Base-by-base conservation (phyloP, 2,329 filamentous ascomycete genomes). In the Colletotrichum melonis region DNA sequence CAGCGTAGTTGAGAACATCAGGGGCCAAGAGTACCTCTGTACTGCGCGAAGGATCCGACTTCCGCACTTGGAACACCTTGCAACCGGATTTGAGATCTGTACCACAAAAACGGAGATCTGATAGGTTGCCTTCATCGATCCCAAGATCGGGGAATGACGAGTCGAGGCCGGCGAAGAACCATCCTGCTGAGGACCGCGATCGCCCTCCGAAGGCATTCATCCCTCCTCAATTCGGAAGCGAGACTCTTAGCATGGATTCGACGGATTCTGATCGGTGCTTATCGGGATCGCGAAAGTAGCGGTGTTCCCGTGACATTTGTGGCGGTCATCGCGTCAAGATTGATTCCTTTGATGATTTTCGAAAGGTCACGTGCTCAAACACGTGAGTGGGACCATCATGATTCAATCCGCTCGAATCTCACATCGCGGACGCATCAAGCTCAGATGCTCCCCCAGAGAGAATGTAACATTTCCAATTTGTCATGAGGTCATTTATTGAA, bases 141-240 rank as follows among this genome's bases (percentile, higher is more conserved):
- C 82, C 82, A 54, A 91, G 82, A 69, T 92, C 85, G 0, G 89
- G 88, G 62, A 91, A 90, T 0, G 87, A 84, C 0, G 90, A 91
- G 2, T 82, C 79, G 6, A 84, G 83, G n/a, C 90, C 90, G 54
- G 86, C 87, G n/a, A 78, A 84, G 42, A 88, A 86, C 90, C 90
- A 92, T 63, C 81, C 78, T 38, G 78, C 76, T 28, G 78, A 79
- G 57, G 76, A 69, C 26, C 78, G 75, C 2, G 78, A 76, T 3
- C 75, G 73, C 16, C 72, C 55, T 49, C 76, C 69, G 49, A 81
- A 77, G 0, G 76, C 67, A 63, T 77, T 78, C 76, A 83, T 46
- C 35, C 32, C 60, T 14, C 24, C 5, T 55, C 9, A 12, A 49
- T n/a, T 4, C 3, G 4, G 19, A 49, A 14, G 24, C 1, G 5